Evolutionary conservation across 768 basidiomycete species (phyloP).

Genomic region (Lactarius tabidus): DNA sequence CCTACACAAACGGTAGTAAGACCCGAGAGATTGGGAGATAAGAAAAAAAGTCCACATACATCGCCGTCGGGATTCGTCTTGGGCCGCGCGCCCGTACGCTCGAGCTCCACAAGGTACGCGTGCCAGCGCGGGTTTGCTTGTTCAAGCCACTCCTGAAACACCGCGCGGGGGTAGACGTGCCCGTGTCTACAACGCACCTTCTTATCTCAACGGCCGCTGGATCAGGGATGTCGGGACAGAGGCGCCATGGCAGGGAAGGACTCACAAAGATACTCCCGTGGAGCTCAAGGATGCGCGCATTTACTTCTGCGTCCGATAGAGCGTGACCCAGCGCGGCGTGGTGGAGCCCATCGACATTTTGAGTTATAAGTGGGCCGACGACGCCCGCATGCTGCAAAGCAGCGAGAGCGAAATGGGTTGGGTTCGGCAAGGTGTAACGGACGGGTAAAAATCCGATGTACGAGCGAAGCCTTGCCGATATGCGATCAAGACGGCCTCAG

Average conservation of each 20-base stretch:
- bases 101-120: conserved; percentile 59
- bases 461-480: conserved; percentile 51
- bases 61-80: conserved; percentile 94
- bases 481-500: neutral
- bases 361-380: conserved; percentile 67
- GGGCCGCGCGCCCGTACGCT: conserved; percentile 51
- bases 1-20: conserved; percentile 39
- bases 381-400: conserved; percentile 70
- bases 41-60: conserved; percentile 40
- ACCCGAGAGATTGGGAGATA: neutral
- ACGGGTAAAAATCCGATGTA: conserved; percentile 87
- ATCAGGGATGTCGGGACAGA: neutral
- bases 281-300: conserved; percentile 64
- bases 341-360: conserved; percentile 95
- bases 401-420: conserved; percentile 83
- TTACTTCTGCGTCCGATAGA: conserved; percentile 36
- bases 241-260: neutral
- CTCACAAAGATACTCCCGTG: conserved; percentile 84
- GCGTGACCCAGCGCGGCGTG: conserved; percentile 63
- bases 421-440: conserved; percentile 77
- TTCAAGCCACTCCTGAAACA: conserved; percentile 73
- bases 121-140: conserved; percentile 77
- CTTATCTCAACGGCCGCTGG: conserved; percentile 34
- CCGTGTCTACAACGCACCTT: conserved; percentile 74
- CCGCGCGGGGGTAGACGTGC: conserved; percentile 60